Conservation (phyloP, 768 basidiomycete genomes). For the Multifurca ochricompacta region DNA sequence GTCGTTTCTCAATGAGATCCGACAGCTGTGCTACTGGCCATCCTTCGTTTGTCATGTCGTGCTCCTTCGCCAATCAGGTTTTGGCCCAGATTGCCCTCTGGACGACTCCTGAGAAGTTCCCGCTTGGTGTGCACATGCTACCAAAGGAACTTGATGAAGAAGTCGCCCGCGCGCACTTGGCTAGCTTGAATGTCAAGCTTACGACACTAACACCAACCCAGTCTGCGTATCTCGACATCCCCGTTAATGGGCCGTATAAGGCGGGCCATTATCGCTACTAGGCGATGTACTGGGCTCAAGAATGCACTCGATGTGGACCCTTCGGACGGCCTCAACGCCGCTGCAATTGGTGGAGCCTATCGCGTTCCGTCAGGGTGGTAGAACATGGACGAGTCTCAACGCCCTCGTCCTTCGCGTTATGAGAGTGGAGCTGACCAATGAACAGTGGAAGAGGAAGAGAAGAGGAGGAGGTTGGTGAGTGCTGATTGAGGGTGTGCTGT, state of each 20-base stretch:
- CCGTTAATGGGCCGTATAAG: constrained; percentile 75
- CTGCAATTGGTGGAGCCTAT: constrained; percentile 48
- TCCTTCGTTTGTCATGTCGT: constrained; percentile 99
- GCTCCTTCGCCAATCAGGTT: constrained; percentile 98
- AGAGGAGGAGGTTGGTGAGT: too few relatives aligned
- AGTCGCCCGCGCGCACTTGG: constrained; percentile 93
- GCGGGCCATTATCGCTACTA: constrained; percentile 61
- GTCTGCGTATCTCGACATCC: constrained; percentile 87
- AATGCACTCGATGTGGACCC: background rate
- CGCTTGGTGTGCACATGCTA: constrained; percentile 95
- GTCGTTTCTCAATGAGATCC: background rate
- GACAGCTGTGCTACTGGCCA: constrained; percentile 91
- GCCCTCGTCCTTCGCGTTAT: constrained; percentile 30
- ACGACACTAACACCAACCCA: constrained; percentile 67
- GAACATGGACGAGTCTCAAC: constrained; percentile 44
- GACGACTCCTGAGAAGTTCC: constrained; percentile 88
- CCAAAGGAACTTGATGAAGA: constrained; percentile 99
- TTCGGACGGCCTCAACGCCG: constrained; percentile 68
- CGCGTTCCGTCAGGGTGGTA: constrained; percentile 49
- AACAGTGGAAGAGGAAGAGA: constrained; percentile 5
- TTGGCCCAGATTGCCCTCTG: constrained; percentile 97
- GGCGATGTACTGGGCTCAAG: constrained; percentile 20
- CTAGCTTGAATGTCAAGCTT: constrained; percentile 89
- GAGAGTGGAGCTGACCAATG: constrained; percentile 1
- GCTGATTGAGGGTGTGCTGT: constrained; percentile 11